Evolutionary conservation across 169 alveolate genomes (phyloP).

Genomic region (Babesia bovis): DNA sequence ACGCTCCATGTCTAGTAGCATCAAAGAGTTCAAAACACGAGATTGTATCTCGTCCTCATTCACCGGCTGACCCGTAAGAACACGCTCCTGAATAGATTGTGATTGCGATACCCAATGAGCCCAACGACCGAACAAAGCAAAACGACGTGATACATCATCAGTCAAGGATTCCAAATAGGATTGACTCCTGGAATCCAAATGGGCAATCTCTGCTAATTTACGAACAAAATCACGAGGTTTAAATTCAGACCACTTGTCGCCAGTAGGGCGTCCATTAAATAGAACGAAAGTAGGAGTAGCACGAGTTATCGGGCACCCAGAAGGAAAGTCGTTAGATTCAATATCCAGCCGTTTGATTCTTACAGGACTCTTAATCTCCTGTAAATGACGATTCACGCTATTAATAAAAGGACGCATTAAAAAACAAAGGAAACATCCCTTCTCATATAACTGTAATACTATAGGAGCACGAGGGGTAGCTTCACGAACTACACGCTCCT

Average conservation of each 20-base stretch:
- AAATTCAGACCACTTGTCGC: slow-evolving; percentile 56
- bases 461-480: slow-evolving; percentile 44
- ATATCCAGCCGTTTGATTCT: slow-evolving; percentile 68
- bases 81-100: slow-evolving; percentile 37
- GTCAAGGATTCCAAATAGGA: slow-evolving; percentile 22
- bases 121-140: slow-evolving; percentile 39
- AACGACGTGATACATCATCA: slow-evolving; percentile 47
- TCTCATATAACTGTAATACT: slow-evolving; percentile 64
- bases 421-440: slow-evolving; percentile 74
- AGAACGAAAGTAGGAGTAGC: slow-evolving; percentile 74
- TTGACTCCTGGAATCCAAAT: slow-evolving; percentile 25
- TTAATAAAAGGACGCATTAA: slow-evolving; percentile 74
- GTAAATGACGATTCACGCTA: slow-evolving; percentile 49
- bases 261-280: slow-evolving; percentile 33
- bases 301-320: slow-evolving; percentile 64
- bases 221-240: slow-evolving; percentile 58
- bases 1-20: slow-evolving; percentile 43
- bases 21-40: slow-evolving; percentile 19
- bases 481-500: slow-evolving; percentile 32
- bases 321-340: slow-evolving; percentile 74
- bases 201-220: slow-evolving; percentile 38
- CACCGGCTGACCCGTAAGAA: slow-evolving; percentile 17
- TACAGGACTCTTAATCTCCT: slow-evolving; percentile 50
- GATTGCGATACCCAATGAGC: slow-evolving; percentile 51
- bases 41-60: slow-evolving; percentile 27